Base-by-base conservation (phyloP, 306 rosid genomes). In the Quercus bicolor region DNA sequence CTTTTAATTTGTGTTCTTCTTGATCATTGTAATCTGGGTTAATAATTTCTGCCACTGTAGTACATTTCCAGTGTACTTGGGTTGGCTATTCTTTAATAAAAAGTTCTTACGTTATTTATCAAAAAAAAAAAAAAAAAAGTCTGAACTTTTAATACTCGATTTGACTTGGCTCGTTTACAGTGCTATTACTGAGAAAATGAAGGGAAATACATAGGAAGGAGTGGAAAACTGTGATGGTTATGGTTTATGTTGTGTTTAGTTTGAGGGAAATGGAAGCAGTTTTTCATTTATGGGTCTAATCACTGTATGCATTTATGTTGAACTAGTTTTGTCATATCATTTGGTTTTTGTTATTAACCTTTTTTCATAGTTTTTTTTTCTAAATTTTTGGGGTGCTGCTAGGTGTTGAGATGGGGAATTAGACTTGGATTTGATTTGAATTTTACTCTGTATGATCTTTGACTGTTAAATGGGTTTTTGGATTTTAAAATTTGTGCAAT, bases 401-500 rank as follows among this genome's bases (percentile, higher is more conserved):
- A 40, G 28, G 31, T 26, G 10, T 62, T 48, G 53, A 10, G 14
- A 3, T 48, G 53, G 45, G 45, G 3, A 40, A 40, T 12, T 40
- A 8, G 45, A 40, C 12, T 8, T 40, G 45, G 37, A 28, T 53
- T 72, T 53, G 9, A 33, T 73, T 62, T 61, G 2, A 40, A 56
- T 74, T 60, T 40, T 61, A 70, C 19, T 34, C 56, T 29, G 24
- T 59, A 28, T 4, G 40, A 55, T 69, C 15, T 61, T 69, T 6
- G 53, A 53, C 31, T 60, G 2, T 20, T 19, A 13, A 74, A 45
- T 37, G 75, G 43, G 53, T 48, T 79, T 37, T 56, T 26, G 45
- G 43, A 28, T 64, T 28, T 73, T 45, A 48, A 56, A 4, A 51
- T 23, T 72, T 51, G 1, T 48, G n/a, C 51, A 79, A 85, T 89